Evolutionary conservation across 2,329 filamentous ascomycete genomes (phyloP).

Genomic region (Zopfia rhizophila): DNA sequence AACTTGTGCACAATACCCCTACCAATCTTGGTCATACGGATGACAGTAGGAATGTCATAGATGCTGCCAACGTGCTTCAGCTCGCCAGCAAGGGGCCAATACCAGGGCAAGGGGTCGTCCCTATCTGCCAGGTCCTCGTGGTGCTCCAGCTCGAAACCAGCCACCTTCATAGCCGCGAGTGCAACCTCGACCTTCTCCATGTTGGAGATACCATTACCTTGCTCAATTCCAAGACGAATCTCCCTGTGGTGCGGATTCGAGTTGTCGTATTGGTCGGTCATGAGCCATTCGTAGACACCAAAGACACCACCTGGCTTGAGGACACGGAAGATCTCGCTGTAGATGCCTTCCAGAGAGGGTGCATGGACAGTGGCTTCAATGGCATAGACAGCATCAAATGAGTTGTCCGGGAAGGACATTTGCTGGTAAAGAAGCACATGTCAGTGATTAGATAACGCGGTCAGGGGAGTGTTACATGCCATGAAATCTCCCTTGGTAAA

Average conservation of each 20-base stretch:
- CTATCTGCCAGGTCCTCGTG: constrained; percentile 88
- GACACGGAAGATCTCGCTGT: constrained; percentile 92
- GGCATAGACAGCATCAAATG: constrained; percentile 94
- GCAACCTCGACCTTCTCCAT: constrained; percentile 91
- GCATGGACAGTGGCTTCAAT: constrained; percentile 98
- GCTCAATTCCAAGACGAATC: constrained; percentile 93
- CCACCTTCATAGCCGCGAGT: constrained; percentile 82
- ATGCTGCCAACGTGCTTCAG: constrained; percentile 83
- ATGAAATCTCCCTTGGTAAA: constrained; percentile 99
- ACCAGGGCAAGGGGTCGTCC: constrained; percentile 84
- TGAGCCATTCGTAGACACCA: constrained; percentile 98
- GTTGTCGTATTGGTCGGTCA: constrained; percentile 96
- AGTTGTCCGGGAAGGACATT: constrained; percentile 93
- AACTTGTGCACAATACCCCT: constrained; percentile 79
- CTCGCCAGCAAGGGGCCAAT: constrained; percentile 89
- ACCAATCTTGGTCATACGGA: constrained; percentile 88
- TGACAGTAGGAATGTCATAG: constrained; percentile 82
- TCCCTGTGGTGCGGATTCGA: constrained; percentile 85
- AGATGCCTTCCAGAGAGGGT: constrained; percentile 88
- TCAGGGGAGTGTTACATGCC: constrained; percentile 55
- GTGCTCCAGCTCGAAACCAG: constrained; percentile 84
- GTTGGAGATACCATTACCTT: constrained; percentile 95
- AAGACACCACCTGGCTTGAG: constrained; percentile 96
- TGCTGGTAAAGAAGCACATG: constrained; percentile 64
- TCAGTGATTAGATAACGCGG: constrained; percentile 18